Evolutionary conservation across 176 grass and related monocot genomes (phyloP).

Genomic region (Triticum dicoccoides): DNA sequence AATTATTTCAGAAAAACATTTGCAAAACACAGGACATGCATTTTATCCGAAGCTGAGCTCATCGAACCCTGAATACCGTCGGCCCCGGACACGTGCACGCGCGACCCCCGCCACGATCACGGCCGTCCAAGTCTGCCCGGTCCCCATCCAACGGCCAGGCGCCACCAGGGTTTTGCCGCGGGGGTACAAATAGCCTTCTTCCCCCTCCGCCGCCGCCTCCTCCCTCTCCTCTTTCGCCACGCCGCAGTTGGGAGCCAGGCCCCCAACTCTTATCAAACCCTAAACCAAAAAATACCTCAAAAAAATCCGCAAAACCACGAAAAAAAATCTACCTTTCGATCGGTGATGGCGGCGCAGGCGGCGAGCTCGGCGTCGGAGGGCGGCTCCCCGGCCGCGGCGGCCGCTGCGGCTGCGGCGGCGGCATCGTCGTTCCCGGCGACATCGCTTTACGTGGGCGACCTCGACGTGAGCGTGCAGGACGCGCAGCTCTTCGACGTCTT

Average conservation of each 20-base stretch:
- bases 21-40: not conserved
- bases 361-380: conserved; percentile 33
- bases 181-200: conserved; percentile 31
- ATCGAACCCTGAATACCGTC: not conserved
- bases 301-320: conserved; percentile 45
- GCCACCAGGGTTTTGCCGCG: conserved; percentile 28
- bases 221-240: not conserved
- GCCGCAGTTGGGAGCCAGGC: conserved; percentile 47
- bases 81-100: conserved; percentile 19
- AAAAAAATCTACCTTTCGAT: conserved; percentile 1
- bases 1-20: not conserved
- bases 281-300: conserved; percentile 49
- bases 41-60: not conserved
- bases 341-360: conserved; percentile 36
- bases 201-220: conserved; percentile 5
- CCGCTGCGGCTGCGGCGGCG: not conserved
- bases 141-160: not conserved
- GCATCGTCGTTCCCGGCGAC: conserved; percentile 55
- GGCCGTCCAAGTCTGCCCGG: not conserved
- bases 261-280: conserved; percentile 60
- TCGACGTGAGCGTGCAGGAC: conserved; percentile 76
- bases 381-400: conserved; percentile 22
- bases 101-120: not conserved
- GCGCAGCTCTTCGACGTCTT: conserved; percentile 90
- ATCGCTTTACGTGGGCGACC: conserved; percentile 91